A percentile compares a stretch with the other conserved stretches of the same genome.
Conservation (phyloP, 169 alveolate species). For the Plasmodium knowlesi region DNA sequence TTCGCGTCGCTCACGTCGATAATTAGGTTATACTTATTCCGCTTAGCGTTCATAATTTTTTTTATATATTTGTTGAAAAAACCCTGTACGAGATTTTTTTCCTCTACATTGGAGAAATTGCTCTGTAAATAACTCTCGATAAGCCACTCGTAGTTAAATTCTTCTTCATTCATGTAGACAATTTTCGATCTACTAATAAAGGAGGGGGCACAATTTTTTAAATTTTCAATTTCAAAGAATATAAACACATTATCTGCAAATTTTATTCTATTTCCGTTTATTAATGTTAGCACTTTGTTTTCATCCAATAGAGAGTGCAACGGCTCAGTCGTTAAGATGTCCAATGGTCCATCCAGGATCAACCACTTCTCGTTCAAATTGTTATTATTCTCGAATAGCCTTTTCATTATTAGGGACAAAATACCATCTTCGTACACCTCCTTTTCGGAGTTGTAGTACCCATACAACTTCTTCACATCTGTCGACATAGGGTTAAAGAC, state of each 20-base stretch:
- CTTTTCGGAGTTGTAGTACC: slow-evolving; percentile 57
- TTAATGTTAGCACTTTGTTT: slow-evolving; percentile 95
- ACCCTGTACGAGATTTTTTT: slow-evolving; percentile 67
- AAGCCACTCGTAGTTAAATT: slow-evolving; percentile 84
- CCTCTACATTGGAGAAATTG: slow-evolving; percentile 36
- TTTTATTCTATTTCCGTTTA: slow-evolving; percentile 96
- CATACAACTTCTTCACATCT: slow-evolving; percentile 54
- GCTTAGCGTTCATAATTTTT: slow-evolving; percentile 71
- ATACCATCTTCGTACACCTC: slow-evolving; percentile 73
- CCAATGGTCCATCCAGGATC: slow-evolving; percentile 99
- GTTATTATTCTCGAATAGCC: slow-evolving; percentile 54
- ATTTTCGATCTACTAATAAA: slow-evolving; percentile 98
- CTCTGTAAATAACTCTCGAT: slow-evolving; percentile 48
- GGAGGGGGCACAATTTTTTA: slow-evolving; percentile 97
- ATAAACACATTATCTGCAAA: slow-evolving; percentile 89
- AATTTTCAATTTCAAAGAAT: slow-evolving; percentile 93
- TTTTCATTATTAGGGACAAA: slow-evolving; percentile 53
- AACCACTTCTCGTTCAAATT: slow-evolving; percentile 94
- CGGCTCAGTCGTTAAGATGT: slow-evolving; percentile 99
- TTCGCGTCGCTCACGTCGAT: slow-evolving; percentile 73
- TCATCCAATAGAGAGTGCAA: slow-evolving; percentile 99
- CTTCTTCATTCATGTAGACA: slow-evolving; percentile 97
- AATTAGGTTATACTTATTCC: slow-evolving; percentile 49
- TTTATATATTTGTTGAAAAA: slow-evolving; percentile 70
- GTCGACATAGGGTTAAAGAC: slow-evolving; percentile 76